Base-by-base conservation (phyloP, 495 filamentous ascomycete genomes). In the Thermochaetoides thermophila region DNA sequence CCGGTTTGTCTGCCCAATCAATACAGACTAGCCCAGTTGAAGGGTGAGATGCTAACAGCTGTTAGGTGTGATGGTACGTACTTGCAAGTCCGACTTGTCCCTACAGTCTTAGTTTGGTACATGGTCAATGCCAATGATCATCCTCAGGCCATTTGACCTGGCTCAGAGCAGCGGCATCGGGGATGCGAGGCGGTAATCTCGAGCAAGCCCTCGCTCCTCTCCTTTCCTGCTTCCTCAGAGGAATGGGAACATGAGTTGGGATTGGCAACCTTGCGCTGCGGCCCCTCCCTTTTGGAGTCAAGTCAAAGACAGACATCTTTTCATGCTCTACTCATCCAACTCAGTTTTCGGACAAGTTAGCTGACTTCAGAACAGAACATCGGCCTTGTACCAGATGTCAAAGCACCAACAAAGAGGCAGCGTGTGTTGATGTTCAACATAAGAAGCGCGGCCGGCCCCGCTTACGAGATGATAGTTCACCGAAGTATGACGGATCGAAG, bases 401-500 rank as follows among this genome's bases (percentile, higher is more conserved):
- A 33, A 65, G 59, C 32, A 73, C 69, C 50, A 69, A 71, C 34
- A 76, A 76, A 42, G 57, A 93, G 69, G 78, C 85, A 32, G 71
- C 80, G n/a, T 96, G 87, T 44, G 66, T 84, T 32, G 89, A 97
- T 55, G 84, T 96, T 15, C 84, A 86, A 44, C 87, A 96, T 57
- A 97, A 95, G 59, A 96, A 95, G 52, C 68, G 89, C 39, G 89
- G 89, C 14, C 69, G 89, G 36, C 89, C 89, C 44, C 78, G 89
- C 32, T 64, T 97, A 47, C 79, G 87, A 50, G 85, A 93, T 46
- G 89, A 95, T 32, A 56, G 63, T 40, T 62, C 73, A 41, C 46
- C 60, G 17, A 65, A 68, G 40, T 74, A 65, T 38, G 68, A 75
- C 31, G 45, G 54, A 11, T 40, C 57, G 16, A 60, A 61, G 45